phyloP scores from a whole-genome alignment of 2,329 filamentous ascomycete species.

The Fusarium sp. region DNA sequence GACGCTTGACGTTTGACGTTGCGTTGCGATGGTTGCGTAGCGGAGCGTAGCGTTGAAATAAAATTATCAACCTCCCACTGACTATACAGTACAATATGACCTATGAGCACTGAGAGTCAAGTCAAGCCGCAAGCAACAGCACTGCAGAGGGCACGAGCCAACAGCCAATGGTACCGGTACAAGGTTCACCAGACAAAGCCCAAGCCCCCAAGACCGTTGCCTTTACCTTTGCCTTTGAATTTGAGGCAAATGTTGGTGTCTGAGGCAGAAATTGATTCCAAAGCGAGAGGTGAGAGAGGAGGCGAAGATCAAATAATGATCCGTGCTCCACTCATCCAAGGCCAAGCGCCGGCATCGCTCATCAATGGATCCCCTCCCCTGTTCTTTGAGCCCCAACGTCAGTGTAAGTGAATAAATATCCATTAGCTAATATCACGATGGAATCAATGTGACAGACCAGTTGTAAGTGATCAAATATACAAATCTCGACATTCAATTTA shows the following conservation, averaged over 20 bases:
- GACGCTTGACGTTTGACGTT: constrained; percentile 44
- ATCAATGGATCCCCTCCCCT: constrained; percentile 18
- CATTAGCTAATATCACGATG: neutral
- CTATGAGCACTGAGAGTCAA: constrained; percentile 32
- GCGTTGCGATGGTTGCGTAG: constrained; percentile 34
- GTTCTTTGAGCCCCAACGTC: constrained; percentile 5
- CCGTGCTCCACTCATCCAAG: constrained; percentile 31
- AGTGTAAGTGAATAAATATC: neutral
- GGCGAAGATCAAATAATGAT: constrained; percentile 4
- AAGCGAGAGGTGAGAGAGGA: constrained; percentile 5
- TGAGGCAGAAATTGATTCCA: constrained; percentile 48
- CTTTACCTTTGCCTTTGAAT: neutral
- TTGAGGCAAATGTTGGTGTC: constrained; percentile 46
- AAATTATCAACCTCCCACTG: constrained; percentile 45
- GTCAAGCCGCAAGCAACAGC: constrained; percentile 29
- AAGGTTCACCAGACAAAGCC: constrained; percentile 4
- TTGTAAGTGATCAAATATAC: neutral
- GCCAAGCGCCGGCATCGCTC: constrained; percentile 36
- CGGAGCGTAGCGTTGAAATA: constrained; percentile 43
- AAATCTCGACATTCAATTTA: neutral
- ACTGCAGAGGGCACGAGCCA: constrained; percentile 23
- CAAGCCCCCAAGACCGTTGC: neutral
- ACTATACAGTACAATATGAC: constrained; percentile 1
- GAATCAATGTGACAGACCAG: neutral
- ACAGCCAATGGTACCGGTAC: constrained; percentile 19